These are phyloP conservation scores for Chamaecrista fasciculata DNA, from an alignment of 306 rosid genomes.

Conservation along the genomic window DNA sequence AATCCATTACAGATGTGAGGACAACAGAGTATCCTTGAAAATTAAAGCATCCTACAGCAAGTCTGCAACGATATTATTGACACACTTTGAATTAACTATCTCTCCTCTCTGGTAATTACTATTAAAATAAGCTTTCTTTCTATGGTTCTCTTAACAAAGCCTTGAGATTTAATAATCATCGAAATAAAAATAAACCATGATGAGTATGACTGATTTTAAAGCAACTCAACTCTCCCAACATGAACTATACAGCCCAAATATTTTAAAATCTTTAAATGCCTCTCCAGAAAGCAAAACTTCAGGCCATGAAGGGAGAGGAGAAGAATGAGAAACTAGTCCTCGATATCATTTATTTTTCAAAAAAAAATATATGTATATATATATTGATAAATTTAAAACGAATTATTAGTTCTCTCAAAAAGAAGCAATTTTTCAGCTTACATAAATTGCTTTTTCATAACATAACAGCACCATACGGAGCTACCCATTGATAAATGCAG, in stretches of 20 bases:
- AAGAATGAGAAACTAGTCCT: background rate
- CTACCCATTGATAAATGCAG: background rate
- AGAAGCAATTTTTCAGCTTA: background rate
- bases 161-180: background rate
- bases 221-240: background rate
- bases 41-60: background rate
- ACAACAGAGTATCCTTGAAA: background rate
- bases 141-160: background rate
- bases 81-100: background rate
- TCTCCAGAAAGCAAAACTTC: background rate
- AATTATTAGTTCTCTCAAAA: background rate
- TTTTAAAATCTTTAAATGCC: background rate
- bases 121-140: background rate
- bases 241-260: background rate
- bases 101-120: background rate
- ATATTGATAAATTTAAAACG: background rate
- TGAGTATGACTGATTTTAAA: background rate
- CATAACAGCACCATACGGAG: background rate
- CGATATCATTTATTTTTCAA: background rate
- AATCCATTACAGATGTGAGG: background rate
- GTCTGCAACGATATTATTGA: background rate
- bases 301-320: background rate
- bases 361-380: background rate
- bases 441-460: background rate
- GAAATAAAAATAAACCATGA: background rate